Evolutionary conservation across 106 monocot genomes (phyloP).

Genomic region (Dendrobium catenatum): DNA sequence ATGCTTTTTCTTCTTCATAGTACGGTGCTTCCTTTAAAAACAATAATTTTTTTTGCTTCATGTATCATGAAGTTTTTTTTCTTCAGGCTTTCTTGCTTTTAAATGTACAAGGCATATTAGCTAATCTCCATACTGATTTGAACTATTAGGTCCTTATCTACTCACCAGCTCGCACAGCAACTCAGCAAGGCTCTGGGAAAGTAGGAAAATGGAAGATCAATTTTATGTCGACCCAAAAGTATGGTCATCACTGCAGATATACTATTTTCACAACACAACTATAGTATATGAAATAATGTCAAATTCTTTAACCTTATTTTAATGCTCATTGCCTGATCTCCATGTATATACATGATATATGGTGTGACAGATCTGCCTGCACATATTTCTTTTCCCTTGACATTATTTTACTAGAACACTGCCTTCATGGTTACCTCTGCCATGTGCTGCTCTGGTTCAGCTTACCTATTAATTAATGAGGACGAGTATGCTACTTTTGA

Average conservation of each 20-base stretch:
- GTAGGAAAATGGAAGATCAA: constrained; percentile 95
- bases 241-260: constrained; percentile 13
- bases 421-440: too few species aligned
- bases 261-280: background rate
- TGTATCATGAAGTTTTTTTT: background rate
- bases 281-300: background rate
- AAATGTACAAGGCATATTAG: background rate
- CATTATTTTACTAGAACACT: background rate
- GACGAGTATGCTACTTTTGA: too few species aligned
- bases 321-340: too few species aligned
- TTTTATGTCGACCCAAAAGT: constrained; percentile 97
- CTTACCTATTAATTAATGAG: too few species aligned
- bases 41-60: background rate
- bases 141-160: constrained; percentile 63
- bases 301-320: background rate
- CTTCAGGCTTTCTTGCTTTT: background rate
- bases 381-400: background rate
- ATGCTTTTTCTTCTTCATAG: too few species aligned
- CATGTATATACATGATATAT: too few species aligned
- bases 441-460: too few species aligned
- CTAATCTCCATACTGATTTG: background rate
- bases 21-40: background rate
- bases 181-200: constrained; percentile 94
- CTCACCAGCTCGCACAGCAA: constrained; percentile 85
- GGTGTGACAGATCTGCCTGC: background rate